Percentiles rank a stretch among this genome's conserved stretches.
Conservation (phyloP, 2,329 filamentous ascomycete genomes). For the Monosporascus ibericus region DNA sequence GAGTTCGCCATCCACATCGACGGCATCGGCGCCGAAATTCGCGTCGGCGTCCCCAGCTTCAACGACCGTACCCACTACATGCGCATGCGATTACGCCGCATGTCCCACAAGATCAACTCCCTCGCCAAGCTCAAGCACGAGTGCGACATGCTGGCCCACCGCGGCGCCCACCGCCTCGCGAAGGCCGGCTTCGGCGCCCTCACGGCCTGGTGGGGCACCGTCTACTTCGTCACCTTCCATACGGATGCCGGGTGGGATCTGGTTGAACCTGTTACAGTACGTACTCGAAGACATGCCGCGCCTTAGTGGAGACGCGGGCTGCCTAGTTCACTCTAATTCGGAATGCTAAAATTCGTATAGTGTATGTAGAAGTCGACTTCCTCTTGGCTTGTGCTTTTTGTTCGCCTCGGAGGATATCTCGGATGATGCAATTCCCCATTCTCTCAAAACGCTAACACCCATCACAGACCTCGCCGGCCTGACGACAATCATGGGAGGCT, state of each 20-base stretch:
- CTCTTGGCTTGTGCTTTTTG: too few relatives aligned
- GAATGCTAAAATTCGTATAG: not conserved
- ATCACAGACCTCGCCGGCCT: conserved; percentile 70
- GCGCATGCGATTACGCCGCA: conserved; percentile 67
- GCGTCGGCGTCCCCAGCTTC: conserved; percentile 80
- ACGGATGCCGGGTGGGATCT: conserved; percentile 84
- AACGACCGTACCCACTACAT: conserved; percentile 87
- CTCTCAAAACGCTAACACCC: too few relatives aligned
- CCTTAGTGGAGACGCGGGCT: not conserved
- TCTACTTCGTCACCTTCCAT: conserved; percentile 66
- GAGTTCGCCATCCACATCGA: conserved; percentile 84
- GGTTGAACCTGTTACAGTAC: conserved; percentile 73
- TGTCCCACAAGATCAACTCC: conserved; percentile 59
- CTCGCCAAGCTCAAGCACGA: conserved; percentile 72
- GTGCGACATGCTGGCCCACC: conserved; percentile 73
- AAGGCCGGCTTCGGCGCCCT: conserved; percentile 72
- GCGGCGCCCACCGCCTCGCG: conserved; percentile 71
- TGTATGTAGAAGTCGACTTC: not conserved
- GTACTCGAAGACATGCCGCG: not conserved
- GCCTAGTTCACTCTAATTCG: too few relatives aligned
- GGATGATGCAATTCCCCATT: too few relatives aligned
- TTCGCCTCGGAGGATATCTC: too few relatives aligned
- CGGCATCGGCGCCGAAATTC: conserved; percentile 57
- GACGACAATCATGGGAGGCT: conserved; percentile 79
- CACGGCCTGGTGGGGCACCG: conserved; percentile 72